Base-by-base conservation (phyloP, 441 rosid genomes). In the Syzygium malaccense region DNA sequence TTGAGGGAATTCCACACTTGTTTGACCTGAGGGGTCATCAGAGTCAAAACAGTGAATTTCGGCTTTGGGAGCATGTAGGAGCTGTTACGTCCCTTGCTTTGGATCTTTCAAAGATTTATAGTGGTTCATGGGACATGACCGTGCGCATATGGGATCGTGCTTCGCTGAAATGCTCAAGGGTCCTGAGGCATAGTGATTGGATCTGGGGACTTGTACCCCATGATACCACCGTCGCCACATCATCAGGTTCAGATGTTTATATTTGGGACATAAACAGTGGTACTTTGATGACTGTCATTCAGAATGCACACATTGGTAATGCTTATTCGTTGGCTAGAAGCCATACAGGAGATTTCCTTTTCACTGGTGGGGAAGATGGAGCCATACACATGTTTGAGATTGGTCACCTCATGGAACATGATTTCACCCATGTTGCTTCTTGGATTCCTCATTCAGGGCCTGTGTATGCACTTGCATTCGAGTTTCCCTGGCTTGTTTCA, bases 401-500 rank as follows among this genome's bases (percentile, higher is more conserved):
- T 20, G 88, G 84, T 90, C 85, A 86, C 71, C 80, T 87, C 41
- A 32, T 49, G 2, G 89, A 89, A 60, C 86, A 91, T 85, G 89
- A 91, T 62, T 89, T 91, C 55, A 86, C 91, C 60, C 94, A 91
- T 89, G 90, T 97, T 75, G 97, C 99, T 32, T 94, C 97, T 45
- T 97, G 99, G 99, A 88, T 93, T 90, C 97, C 99, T 87, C 99
- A 96, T 91, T 88, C 95, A 17, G 97, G 99, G 85, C 95, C 99
- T 64, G 95, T 97, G 11, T 85, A 94, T 88, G 94, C 98, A 68
- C 96, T 97, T 86, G 96, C 99, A 14, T 96, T 97, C 85, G 99
- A 97, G 94, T 97, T 96, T 89, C 99, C 99, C 13, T 97, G 99
- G 99, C 98, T 97, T 89, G 98, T 97, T 89, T 96, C 98, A 57